These are phyloP conservation scores for Coniochaeta sp. DNA, from an alignment of 2,329 filamentous ascomycete genomes.

Conservation along the genomic window DNA sequence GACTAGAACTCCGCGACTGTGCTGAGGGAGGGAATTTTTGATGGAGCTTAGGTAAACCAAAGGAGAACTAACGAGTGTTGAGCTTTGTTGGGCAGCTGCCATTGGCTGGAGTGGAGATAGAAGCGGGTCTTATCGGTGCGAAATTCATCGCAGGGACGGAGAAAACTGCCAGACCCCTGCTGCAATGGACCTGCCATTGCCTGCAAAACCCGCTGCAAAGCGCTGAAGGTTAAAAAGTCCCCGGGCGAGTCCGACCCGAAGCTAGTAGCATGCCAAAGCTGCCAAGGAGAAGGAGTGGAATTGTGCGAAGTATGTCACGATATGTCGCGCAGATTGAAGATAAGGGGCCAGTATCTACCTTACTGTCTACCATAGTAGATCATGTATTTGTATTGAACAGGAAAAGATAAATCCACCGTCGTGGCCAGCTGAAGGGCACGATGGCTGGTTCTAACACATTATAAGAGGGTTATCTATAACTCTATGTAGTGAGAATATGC, in stretches of 20 bases:
- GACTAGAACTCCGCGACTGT: neutral
- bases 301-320: too few species aligned
- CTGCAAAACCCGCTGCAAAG: neutral
- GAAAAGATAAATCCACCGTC: neutral
- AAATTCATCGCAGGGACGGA: neutral
- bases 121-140: constrained; percentile 1
- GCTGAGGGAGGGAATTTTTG: constrained; percentile 4
- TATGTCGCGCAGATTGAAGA: too few species aligned
- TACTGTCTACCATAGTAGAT: neutral
- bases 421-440: neutral
- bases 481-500: neutral
- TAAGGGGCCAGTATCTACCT: too few species aligned
- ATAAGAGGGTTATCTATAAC: neutral
- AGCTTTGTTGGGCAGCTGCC: constrained; percentile 1
- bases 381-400: neutral
- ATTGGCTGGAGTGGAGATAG: neutral
- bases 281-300: too few species aligned
- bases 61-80: neutral
- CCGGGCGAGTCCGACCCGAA: neutral
- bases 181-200: too few species aligned
- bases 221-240: neutral
- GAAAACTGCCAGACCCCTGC: neutral
- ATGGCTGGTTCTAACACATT: neutral
- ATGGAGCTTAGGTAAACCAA: constrained; percentile 2
- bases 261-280: too few species aligned